phyloP scores from a whole-genome alignment of 306 rosid species.

The Casuarina cunninghamiana region DNA sequence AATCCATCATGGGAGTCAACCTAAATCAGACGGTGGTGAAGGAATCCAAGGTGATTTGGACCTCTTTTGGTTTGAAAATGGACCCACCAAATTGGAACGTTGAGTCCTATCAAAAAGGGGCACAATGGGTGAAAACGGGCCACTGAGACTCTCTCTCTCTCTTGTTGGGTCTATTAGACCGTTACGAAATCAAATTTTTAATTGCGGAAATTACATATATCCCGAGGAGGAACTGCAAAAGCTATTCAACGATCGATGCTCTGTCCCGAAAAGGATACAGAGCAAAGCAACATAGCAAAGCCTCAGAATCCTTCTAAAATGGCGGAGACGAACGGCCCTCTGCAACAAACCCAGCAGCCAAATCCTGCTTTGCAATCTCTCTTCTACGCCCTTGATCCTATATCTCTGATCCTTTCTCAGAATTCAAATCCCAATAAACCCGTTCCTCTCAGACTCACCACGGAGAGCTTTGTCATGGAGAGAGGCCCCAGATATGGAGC shows the following conservation, averaged over 20 bases:
- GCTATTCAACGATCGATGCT: constrained; percentile 23
- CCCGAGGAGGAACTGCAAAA: constrained; percentile 21
- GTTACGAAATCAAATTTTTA: constrained; percentile 48
- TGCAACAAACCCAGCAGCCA: constrained; percentile 30
- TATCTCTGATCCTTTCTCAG: constrained; percentile 60
- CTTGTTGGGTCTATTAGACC: constrained; percentile 46
- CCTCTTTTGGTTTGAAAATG: not conserved
- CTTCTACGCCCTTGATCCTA: constrained; percentile 67
- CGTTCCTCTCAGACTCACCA: constrained; percentile 41
- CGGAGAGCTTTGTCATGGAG: constrained; percentile 51
- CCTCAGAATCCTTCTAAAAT: constrained; percentile 35
- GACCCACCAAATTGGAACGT: constrained; percentile 54
- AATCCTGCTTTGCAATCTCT: constrained; percentile 43
- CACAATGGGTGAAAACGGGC: not conserved
- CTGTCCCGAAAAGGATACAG: not conserved
- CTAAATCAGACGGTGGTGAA: constrained; percentile 19
- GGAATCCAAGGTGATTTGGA: constrained; percentile 9
- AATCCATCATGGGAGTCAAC: not conserved
- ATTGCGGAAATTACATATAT: constrained; percentile 7
- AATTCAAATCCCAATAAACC: constrained; percentile 40
- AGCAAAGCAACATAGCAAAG: constrained; percentile 4
- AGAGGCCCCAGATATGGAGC: constrained; percentile 82
- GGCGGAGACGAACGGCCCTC: constrained; percentile 44
- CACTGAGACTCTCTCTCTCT: constrained; percentile 19
- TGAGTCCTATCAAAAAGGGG: not conserved